phyloP scores from a whole-genome alignment of 2,329 filamentous ascomycete species.

The Fusarium aywerte region DNA sequence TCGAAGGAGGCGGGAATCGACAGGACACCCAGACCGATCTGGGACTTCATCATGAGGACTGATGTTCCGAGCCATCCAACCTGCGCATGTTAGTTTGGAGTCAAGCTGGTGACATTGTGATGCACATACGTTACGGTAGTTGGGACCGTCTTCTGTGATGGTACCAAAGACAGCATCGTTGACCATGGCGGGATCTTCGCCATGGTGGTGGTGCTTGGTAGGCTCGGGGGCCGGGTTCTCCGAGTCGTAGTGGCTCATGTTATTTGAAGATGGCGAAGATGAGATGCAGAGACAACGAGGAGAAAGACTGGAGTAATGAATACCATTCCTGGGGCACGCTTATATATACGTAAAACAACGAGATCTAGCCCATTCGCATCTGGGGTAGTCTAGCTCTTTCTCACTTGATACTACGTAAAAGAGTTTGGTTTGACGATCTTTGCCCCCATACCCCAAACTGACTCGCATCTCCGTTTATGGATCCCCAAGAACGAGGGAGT shows the following conservation, averaged over 20 bases:
- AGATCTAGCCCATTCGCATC: constrained; percentile 5
- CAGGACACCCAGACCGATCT: constrained; percentile 59
- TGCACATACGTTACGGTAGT: constrained; percentile 47
- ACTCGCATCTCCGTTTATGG: constrained; percentile 36
- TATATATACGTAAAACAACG: constrained; percentile 21
- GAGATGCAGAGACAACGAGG: background rate
- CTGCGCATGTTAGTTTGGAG: constrained; percentile 40
- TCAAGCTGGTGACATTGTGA: background rate
- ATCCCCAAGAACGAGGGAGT: constrained; percentile 2
- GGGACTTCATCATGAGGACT: constrained; percentile 60
- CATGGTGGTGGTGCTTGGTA: constrained; percentile 10
- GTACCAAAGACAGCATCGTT: constrained; percentile 50
- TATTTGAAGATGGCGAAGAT: background rate
- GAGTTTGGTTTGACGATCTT: constrained; percentile 28
- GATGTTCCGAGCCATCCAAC: constrained; percentile 59
- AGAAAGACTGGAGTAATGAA: background rate
- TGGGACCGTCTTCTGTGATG: constrained; percentile 46
- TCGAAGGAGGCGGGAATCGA: constrained; percentile 60
- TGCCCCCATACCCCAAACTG: constrained; percentile 33
- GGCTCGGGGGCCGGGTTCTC: constrained; percentile 30
- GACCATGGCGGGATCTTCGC: constrained; percentile 9
- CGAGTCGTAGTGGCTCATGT: constrained; percentile 32
- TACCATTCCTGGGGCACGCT: constrained; percentile 11
- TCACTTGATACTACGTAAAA: constrained; percentile 25
- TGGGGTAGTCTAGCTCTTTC: constrained; percentile 15